Base-by-base conservation (phyloP, 2,329 filamentous ascomycete genomes). In the Stagonosporopsis rhizophila region DNA sequence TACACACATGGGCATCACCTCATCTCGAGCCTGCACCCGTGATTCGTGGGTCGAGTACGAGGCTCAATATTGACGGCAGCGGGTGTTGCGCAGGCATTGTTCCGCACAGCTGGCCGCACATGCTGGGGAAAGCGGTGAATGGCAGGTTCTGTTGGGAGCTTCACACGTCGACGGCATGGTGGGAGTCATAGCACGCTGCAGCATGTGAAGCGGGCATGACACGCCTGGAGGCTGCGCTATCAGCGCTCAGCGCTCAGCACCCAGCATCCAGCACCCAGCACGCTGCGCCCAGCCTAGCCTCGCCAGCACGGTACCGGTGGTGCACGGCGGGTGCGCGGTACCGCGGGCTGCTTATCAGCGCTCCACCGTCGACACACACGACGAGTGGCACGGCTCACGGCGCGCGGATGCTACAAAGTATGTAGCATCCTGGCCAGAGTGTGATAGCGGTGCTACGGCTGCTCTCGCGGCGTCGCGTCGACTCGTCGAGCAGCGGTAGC, bases 131-230 rank as follows among this genome's bases (percentile, higher is more conserved):
- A 42, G 53, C 53, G 53, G 53, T 56, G 53, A 56, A 52, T 52
- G 42, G 42, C 47, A 32, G 15, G 47, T 56, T 56, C 52, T 56
- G 53, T 56, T 56, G 53, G 47, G 53, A 32, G 47, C 53, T 27
- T 51, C 42, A 48, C 42, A 48, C 30, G 37, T 44, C 17, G 38
- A 30, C 41, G n/a, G 39, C 37, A 34, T 22, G 46, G 47, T 41
- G 14, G 53, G 53, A 56, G 53, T 56, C 47, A 51, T 56, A 51
- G 25, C 53, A 42, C 41, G 35, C 39, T 45, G n/a, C 37, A 56
- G 47, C 41, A 50, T 56, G 52, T 51, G 52, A 56, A 51, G 41
- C 52, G 37, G 34, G 7, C 41, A 23, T 40, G 28, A 4, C 42
- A 28, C 4, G 27, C 39, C 20, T 32, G 46, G 45, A 40, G n/a